These are phyloP conservation scores for Cenchrus fungigraminus DNA, from an alignment of 176 grass and related monocot genomes.

Conservation along the genomic window DNA sequence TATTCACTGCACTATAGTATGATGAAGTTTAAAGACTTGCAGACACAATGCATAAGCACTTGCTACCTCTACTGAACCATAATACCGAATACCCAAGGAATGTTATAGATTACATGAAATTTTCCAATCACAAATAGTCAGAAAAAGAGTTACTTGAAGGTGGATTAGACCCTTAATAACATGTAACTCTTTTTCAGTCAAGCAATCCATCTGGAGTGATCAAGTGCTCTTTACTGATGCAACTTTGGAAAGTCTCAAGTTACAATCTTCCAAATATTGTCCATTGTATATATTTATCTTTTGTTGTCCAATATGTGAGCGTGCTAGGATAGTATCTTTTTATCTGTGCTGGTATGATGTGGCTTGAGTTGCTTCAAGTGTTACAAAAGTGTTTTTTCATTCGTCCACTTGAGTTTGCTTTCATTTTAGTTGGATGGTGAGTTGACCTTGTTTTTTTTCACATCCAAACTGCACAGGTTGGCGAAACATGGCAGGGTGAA, in stretches of 20 bases:
- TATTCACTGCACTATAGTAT: slow-evolving; percentile 15
- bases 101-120: slow-evolving; percentile 2
- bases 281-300: neutral
- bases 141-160: neutral
- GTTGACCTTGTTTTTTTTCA: neutral
- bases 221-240: neutral
- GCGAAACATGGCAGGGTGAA: slow-evolving; percentile 46
- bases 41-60: neutral
- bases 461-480: slow-evolving; percentile 51
- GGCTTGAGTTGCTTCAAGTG: slow-evolving; percentile 3
- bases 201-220: neutral
- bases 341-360: neutral
- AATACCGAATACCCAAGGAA: neutral
- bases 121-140: slow-evolving; percentile 11
- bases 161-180: neutral
- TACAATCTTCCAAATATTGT: neutral
- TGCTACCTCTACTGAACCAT: slow-evolving; percentile 7
- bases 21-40: neutral
- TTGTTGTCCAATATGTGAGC: neutral
- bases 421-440: slow-evolving; percentile 17
- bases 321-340: neutral
- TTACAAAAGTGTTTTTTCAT: neutral
- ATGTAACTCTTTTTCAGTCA: neutral
- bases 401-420: neutral
- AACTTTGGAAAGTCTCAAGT: neutral